Evolutionary conservation across 345 rosid genomes (phyloP), one percentile per base, ranked within the genome.

Genomic region (Odontarrhena argentea): DNA sequence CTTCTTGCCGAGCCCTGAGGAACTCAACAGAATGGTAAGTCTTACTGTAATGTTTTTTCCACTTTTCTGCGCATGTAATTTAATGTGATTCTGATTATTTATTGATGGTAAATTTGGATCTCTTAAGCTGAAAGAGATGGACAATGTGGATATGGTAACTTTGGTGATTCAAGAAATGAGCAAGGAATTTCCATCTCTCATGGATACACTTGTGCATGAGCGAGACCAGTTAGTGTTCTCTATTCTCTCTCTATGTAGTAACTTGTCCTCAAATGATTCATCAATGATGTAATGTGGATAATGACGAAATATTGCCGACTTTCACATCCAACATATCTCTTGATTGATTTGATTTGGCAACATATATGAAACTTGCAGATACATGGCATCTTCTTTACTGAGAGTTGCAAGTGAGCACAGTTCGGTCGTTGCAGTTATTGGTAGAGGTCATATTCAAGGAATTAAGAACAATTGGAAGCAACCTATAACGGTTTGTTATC

Each of bases 101-200:
- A 40, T 45, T 2, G 10, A 54, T 61, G 46, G 22, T 68, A 40
- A 35, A 35, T 59, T 40, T 69, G 45, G 34, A 14, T 52, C 10
- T 3, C 63, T 74, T 59, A 80, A 95, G 99, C 81, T 95, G 76
- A 89, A 91, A 80, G 98, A 89, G 61, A 85, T 95, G 97, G 88
- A 92, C 66, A 82, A 95, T 74, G 83, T 77, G 71, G 99, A 91
- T 79, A 89, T 89, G 97, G 70, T 91, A 79, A 95, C 99, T 67
- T 87, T 91, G 61, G 94, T 95, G 68, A 89, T 91, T 78, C 94
- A 89, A 84, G 96, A 95, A 79, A 89, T 95, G 98, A 91, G 97
- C 87, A 91, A 89, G 83, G 80, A 86, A 60, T 95, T 87, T 79
- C 99, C 99, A 46, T 80, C 97, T 60, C 79, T 91, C 38, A 91